Evolutionary conservation across 805 yeast genomes (phyloP).

Genomic region (Isabelozyma rhagii): DNA sequence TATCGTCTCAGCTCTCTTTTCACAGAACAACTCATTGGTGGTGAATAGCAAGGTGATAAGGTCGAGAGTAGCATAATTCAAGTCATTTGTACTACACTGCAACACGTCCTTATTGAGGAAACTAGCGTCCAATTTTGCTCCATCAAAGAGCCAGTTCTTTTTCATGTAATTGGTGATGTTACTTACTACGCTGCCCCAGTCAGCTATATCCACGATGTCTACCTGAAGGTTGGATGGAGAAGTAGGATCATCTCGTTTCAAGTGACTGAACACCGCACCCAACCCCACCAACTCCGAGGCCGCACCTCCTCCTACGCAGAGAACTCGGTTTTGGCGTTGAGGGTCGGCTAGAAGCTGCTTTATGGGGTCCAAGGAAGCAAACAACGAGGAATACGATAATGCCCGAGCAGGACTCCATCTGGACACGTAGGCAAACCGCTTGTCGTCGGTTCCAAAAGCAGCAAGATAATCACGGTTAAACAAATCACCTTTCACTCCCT

Average conservation of each 20-base stretch:
- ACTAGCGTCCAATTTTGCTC: slow-evolving; percentile 21
- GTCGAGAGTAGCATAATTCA: slow-evolving; percentile 22
- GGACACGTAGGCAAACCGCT: slow-evolving; percentile 72
- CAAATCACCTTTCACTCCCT: slow-evolving; percentile 65
- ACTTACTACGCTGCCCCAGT: slow-evolving; percentile 60
- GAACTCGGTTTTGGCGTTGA: slow-evolving; percentile 31
- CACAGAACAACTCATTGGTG: slow-evolving; percentile 80
- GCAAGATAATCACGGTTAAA: slow-evolving; percentile 65
- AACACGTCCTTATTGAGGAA: slow-evolving; percentile 33
- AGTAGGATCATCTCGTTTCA: slow-evolving; percentile 31
- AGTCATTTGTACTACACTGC: slow-evolving; percentile 5
- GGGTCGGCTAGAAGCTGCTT: slow-evolving; percentile 32
- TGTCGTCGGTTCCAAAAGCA: slow-evolving; percentile 64
- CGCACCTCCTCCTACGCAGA: slow-evolving; percentile 88
- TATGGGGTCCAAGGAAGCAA: slow-evolving; percentile 48
- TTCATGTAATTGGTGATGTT: slow-evolving; percentile 44
- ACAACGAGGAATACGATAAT: slow-evolving; percentile 66
- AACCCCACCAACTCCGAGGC: slow-evolving; percentile 74
- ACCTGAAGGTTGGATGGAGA: slow-evolving; percentile 39
- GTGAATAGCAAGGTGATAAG: slow-evolving; percentile 77
- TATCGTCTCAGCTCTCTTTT: slow-evolving; percentile 59
- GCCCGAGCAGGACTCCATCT: slow-evolving; percentile 89
- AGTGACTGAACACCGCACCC: slow-evolving; percentile 51
- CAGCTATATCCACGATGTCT: slow-evolving; percentile 70
- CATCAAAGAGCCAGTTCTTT: slow-evolving; percentile 50